Base-by-base conservation (phyloP, 768 basidiomycete species). In the Strobilomyces echinocephalus region DNA sequence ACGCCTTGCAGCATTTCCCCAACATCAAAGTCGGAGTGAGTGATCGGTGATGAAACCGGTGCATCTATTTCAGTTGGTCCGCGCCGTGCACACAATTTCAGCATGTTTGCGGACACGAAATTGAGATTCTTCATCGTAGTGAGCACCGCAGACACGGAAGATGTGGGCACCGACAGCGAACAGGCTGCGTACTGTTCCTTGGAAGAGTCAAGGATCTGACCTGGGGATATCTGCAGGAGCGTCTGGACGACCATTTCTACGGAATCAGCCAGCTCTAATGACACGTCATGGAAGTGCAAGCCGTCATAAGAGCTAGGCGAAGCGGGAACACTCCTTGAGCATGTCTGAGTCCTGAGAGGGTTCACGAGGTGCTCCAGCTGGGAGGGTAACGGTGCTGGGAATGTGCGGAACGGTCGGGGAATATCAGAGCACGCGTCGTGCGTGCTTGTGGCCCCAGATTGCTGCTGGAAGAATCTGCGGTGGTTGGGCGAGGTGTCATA, bases 101-200 rank as follows among this genome's bases (percentile, higher is more conserved):
- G 65, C 82, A 91, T 83, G 67, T 91, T 88, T n/a, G 89, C 90
- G 5, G 91, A 91, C 59, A 97, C 81, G 64, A 90, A 95, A 67
- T 95, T 95, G 59, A 97, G 80, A 59, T 87, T 89, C 73, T 93
- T 92, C 90, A 97, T 91, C 36, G 87, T 81, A 16, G 90, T 91
- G 67, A 97, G 82, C 68, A 97, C 78, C 36, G 91, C 90, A 16
- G 90, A 88, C 70, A 97, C 79, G 59, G 87, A 91, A 7, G 92
- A 81, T 0, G 89, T 89, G 10, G 94, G 95, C 41, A 97, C 81
- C 35, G 90, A 85, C 24, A 97, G 71, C 2, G 92, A 81, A 68
- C 91, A 95, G 24, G 91, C 87, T 2, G 93, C 88, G 64, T 93
- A 88, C 66, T 94, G 93, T 64, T 97, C 94, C 69, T 90, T 95